Conservation (phyloP, 2,329 filamentous ascomycete species). For the Fusarium ramigenum region DNA sequence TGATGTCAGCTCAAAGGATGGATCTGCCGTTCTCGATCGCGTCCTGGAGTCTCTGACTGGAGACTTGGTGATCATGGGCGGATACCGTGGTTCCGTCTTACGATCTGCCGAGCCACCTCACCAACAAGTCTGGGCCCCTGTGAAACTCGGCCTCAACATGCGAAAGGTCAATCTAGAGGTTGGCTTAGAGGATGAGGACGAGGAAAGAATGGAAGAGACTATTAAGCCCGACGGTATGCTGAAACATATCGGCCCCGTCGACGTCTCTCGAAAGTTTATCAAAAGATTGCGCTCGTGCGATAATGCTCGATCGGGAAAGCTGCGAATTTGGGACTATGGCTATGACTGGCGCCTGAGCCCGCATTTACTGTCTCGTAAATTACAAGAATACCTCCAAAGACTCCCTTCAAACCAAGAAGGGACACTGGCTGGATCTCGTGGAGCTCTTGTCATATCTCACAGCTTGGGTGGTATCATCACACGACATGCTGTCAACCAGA, state of each 20-base stretch:
- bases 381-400: conserved; percentile 77
- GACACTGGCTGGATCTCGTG: conserved; percentile 63
- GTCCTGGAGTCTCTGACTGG: conserved; percentile 76
- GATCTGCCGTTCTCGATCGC: conserved; percentile 57
- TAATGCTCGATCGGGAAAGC: conserved; percentile 74
- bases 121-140: conserved; percentile 91
- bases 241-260: conserved; percentile 90
- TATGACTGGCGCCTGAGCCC: conserved; percentile 96
- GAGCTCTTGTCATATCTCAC: conserved; percentile 85
- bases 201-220: conserved; percentile 82
- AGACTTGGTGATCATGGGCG: conserved; percentile 88
- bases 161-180: conserved; percentile 92
- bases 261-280: conserved; percentile 85
- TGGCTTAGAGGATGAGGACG: conserved; percentile 81
- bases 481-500: conserved; percentile 84
- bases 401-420: conserved; percentile 77
- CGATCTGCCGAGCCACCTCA: conserved; percentile 83
- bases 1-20: conserved; percentile 23
- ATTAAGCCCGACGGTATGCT: conserved; percentile 89
- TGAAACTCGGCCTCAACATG: conserved; percentile 91
- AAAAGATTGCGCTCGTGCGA: conserved; percentile 79
- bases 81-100: conserved; percentile 90
- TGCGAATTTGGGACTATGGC: conserved; percentile 88
- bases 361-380: conserved; percentile 73
- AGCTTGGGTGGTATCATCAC: conserved; percentile 89